These are phyloP conservation scores for Clarireedia paspali DNA, from an alignment of 2,329 filamentous ascomycete genomes.

Conservation along the genomic window DNA sequence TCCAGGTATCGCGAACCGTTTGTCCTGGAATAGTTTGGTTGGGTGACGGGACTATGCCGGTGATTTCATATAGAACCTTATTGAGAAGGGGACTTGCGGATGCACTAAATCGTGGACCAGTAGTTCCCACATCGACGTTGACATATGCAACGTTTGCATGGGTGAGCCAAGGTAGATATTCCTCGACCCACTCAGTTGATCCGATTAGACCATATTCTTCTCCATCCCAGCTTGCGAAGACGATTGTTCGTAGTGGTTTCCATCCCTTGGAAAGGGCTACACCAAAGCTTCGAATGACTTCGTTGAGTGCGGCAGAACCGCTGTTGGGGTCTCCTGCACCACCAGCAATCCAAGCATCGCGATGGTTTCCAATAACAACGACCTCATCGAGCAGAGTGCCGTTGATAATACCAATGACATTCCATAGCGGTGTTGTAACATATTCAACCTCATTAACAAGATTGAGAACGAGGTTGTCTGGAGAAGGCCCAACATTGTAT, in stretches of 20 bases:
- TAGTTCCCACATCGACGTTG: slow-evolving; percentile 67
- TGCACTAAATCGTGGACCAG: slow-evolving; percentile 48
- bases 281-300: slow-evolving; percentile 69
- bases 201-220: slow-evolving; percentile 77
- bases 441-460: slow-evolving; percentile 75
- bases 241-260: slow-evolving; percentile 82
- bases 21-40: slow-evolving; percentile 32
- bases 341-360: slow-evolving; percentile 85
- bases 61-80: slow-evolving; percentile 50
- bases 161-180: slow-evolving; percentile 68
- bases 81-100: slow-evolving; percentile 57
- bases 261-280: slow-evolving; percentile 64
- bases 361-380: slow-evolving; percentile 83
- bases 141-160: slow-evolving; percentile 65
- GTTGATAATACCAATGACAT: slow-evolving; percentile 88
- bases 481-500: slow-evolving; percentile 62
- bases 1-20: slow-evolving; percentile 39
- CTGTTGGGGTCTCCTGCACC: slow-evolving; percentile 78
- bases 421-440: slow-evolving; percentile 74
- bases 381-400: slow-evolving; percentile 83
- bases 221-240: slow-evolving; percentile 70
- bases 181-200: slow-evolving; percentile 82
- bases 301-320: slow-evolving; percentile 71
- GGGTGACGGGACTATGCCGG: slow-evolving; percentile 38
- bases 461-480: slow-evolving; percentile 62